A percentile compares a stretch with the other conserved stretches of the same genome.
Evolutionary conservation across 2,329 filamentous ascomycete species (phyloP).

Genomic region (Mollisiaceae sp.): DNA sequence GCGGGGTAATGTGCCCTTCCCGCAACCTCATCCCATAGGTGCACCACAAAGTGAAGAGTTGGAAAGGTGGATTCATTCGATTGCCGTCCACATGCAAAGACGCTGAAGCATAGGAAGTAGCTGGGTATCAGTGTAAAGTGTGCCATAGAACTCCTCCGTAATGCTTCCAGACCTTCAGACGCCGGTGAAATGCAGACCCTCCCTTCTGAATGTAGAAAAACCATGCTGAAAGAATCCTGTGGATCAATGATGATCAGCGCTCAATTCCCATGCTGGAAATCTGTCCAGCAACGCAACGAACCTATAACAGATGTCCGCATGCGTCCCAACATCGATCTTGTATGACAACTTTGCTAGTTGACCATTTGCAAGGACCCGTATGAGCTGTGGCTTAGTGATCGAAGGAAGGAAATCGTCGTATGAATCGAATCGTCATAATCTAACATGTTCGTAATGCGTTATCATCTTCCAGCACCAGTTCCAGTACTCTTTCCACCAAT

Average conservation of each 20-base stretch:
- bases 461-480: slow-evolving; percentile 14
- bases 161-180: slow-evolving; percentile 1
- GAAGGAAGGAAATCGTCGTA: not conserved
- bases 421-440: not conserved
- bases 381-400: not conserved
- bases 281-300: not conserved
- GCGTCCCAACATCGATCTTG: not conserved
- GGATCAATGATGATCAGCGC: not conserved
- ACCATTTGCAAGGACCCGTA: not conserved
- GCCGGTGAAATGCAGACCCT: not conserved
- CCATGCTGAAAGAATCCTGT: not conserved
- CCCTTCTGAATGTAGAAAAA: not conserved
- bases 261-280: not conserved
- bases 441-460: not conserved
- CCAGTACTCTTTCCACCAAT: slow-evolving; percentile 34
- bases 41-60: not conserved
- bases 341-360: too few relatives aligned
- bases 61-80: not conserved
- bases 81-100: not conserved
- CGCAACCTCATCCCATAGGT: not conserved
- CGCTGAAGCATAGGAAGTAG: not conserved
- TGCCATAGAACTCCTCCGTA: slow-evolving; percentile 1
- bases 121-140: not conserved
- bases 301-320: not conserved
- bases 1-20: not conserved